Evolutionary conservation across 1,139 yeast species (phyloP), one percentile per base, ranked within the genome.

Genomic region (Debaryomycetaceae sp.): DNA sequence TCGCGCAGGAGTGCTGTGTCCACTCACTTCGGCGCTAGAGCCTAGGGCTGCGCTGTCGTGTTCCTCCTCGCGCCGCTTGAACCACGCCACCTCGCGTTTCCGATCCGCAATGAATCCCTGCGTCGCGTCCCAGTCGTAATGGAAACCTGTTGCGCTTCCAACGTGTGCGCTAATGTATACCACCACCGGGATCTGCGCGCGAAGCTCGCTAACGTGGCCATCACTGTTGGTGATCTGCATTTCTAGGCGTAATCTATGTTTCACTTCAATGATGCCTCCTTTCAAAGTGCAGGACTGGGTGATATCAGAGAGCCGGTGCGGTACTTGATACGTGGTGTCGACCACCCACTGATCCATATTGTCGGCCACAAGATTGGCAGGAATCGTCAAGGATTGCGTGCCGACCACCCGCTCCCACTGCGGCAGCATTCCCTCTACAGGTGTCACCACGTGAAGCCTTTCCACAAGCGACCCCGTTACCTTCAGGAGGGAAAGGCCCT

Each of bases 201-300:
- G 55, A 19, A 78, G 52, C 49, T 79, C 87, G 34, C 81, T 74
- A 5, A 69, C 59, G 43, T 75, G 81, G 2, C 83, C 82, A 36
- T 68, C 74, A 2, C 70, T 58, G 43, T 77, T 78, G 18, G 66
- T 56, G 26, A 79, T 49, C 31, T 69, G 70, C 16, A 78, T 64
- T 3, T 63, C 62, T 14, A 77, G 53, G 34, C 77, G 66, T 26
- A 79, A 45, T 39, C 78, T 64, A 47, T 79, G 87, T 33, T 73
- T 67, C 5, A 77, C 78, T 34, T 62, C 66, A 29, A 77, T 57
- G 31, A 71, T 45, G 16, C 62, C 65, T 28, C 62, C 54, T 30
- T 62, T 61, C 25, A 73, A 50, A 13, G 62, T 62, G 46, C 80
- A 72, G 31, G 74, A 70, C 37, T 73, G 87, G 2, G 79, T 72